Conservation (phyloP, 768 basidiomycete species). For the Trametes elegans region DNA sequence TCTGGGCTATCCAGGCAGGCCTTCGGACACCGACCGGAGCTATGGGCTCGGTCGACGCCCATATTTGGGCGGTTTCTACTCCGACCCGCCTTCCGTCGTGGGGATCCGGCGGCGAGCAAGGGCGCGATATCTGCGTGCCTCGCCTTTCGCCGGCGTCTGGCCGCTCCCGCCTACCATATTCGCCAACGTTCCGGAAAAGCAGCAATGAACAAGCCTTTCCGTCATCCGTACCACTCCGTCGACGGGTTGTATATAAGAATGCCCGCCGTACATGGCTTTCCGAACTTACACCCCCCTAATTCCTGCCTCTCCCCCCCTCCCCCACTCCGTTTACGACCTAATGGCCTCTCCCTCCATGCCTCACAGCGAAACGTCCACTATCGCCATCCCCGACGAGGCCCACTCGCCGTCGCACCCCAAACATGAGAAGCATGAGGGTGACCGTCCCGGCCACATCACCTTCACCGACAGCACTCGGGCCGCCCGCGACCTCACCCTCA, state of each 20-base stretch:
- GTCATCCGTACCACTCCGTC: conserved; percentile 14
- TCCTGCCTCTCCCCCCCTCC: background rate
- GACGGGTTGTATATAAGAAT: conserved; percentile 7
- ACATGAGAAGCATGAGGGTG: conserved; percentile 1
- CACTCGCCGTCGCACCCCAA: background rate
- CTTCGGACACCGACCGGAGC: conserved; percentile 6
- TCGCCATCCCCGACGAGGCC: conserved; percentile 12
- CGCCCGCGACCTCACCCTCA: conserved; percentile 12
- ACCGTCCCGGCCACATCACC: conserved; percentile 12
- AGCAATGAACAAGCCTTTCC: background rate
- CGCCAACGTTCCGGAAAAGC: conserved; percentile 1
- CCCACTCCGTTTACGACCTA: conserved; percentile 3
- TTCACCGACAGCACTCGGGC: conserved; percentile 8
- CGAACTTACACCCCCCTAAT: background rate
- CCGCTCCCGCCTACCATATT: background rate
- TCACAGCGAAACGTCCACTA: conserved; percentile 19
- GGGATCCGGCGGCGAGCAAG: background rate
- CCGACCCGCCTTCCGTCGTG: background rate
- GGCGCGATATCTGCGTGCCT: background rate
- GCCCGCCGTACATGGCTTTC: background rate
- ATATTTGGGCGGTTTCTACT: background rate
- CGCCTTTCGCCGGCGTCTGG: conserved; percentile 1
- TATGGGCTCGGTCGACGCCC: conserved; percentile 4
- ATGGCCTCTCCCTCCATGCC: conserved; percentile 16
- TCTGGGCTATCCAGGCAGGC: background rate